Base-by-base conservation (phyloP, 2,329 filamentous ascomycete genomes). In the Coniochaeta sp. region DNA sequence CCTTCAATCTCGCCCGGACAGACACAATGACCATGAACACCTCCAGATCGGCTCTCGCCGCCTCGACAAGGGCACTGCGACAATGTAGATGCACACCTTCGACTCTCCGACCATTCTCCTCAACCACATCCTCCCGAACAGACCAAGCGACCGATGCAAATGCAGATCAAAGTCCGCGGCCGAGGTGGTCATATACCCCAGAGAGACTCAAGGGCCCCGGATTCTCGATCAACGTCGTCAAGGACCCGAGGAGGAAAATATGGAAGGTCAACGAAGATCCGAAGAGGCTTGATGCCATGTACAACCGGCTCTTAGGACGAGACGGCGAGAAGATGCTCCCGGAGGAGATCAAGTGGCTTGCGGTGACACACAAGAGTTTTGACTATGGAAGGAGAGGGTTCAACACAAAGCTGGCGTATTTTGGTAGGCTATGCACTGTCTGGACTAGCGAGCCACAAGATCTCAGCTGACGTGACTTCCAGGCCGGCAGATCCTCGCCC, bases 331-430 rank as follows among this genome's bases (percentile, higher is more conserved):
- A 82, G 67, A 73, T 95, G 72, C 80, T 99, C 61, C 87, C 89
- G 1, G 93, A 97, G 17, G 93, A 99, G 77, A 81, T 95, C 63
- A 98, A 97, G 78, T 99, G 95, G 95, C 79, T 98, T 69, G 93
- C 93, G 33, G 85, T 99, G 60, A 99, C 95, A 65, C 95, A 98
- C 75, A 98, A 98, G 84, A 97, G 92, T 76, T 98, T 96, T 71
- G 93, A 99, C 72, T 92, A 98, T 71, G 95, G 93, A 58, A 82
- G 91, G 70, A 88, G 93, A 79, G 93, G 93, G 1, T 96, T 93
- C 77, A 99, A 99, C 73, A 93, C 97, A 70, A 85, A 91, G 64
- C 79, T 99, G 74, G 90, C 92, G n/a, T 92, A 90, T 70, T 79
- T 96, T 59, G 93, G 91, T 96, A 83, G 55, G 76, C 68, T 26